Evolutionary conservation across 2,329 filamentous ascomycete genomes (phyloP).

Genomic region (Neonectria coccinea): DNA sequence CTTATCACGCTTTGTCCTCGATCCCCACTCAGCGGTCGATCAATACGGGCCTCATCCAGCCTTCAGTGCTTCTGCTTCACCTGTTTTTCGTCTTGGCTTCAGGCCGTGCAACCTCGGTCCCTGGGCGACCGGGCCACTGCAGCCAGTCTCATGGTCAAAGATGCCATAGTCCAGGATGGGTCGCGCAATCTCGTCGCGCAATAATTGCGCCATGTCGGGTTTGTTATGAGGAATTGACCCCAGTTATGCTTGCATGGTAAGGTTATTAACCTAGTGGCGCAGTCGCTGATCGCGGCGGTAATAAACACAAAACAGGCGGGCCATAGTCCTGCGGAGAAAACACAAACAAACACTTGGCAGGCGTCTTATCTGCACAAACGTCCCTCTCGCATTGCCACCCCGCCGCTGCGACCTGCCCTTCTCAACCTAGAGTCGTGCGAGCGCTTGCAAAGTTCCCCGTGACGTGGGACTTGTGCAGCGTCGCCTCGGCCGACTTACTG

Average conservation of each 20-base stretch:
- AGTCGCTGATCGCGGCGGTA: background rate
- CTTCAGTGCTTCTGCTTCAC: background rate
- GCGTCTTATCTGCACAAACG: slow-evolving; percentile 39
- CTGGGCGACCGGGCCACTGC: background rate
- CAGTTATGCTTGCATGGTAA: background rate
- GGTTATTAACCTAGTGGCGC: slow-evolving; percentile 1
- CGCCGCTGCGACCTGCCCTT: slow-evolving; percentile 43
- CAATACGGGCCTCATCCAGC: background rate
- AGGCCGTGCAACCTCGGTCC: background rate
- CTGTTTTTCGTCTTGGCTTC: background rate
- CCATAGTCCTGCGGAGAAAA: background rate
- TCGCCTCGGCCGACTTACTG: slow-evolving; percentile 38
- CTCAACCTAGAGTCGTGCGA: slow-evolving; percentile 40
- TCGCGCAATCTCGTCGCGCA: background rate
- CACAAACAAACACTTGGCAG: background rate
- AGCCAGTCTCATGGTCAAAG: background rate
- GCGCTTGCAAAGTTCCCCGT: slow-evolving; percentile 40
- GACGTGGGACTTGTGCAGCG: slow-evolving; percentile 34
- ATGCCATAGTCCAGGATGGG: background rate
- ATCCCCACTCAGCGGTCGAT: background rate
- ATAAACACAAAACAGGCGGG: too few species aligned
- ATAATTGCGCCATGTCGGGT: background rate
- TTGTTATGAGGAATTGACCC: background rate
- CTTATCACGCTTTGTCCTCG: too few species aligned
- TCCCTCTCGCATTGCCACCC: background rate